These are phyloP conservation scores for Pseudonitzschia delicatissima DNA, from an alignment of 108 stramenopile species.

Conservation along the genomic window DNA sequence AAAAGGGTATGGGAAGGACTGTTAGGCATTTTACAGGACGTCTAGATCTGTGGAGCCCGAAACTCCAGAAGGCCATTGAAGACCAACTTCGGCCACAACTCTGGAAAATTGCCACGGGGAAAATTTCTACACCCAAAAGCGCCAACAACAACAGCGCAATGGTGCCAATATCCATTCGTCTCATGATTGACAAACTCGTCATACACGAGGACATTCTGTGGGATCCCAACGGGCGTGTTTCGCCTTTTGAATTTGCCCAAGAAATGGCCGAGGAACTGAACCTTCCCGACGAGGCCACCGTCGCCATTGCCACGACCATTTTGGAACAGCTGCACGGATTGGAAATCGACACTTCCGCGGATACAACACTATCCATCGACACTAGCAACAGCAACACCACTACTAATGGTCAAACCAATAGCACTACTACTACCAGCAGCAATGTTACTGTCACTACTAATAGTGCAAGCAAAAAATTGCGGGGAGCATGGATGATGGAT, in stretches of 20 bases:
- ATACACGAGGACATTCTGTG: slow-evolving; percentile 65
- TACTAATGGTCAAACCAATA: too few species aligned
- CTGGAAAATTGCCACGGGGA: slow-evolving; percentile 17
- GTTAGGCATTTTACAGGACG: slow-evolving; percentile 66
- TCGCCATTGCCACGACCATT: slow-evolving; percentile 52
- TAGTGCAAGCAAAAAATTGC: not conserved
- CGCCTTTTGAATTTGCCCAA: slow-evolving; percentile 51
- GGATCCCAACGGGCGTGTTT: slow-evolving; percentile 39
- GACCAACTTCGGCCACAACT: slow-evolving; percentile 60
- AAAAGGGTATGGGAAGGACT: slow-evolving; percentile 55
- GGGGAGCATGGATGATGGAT: slow-evolving; percentile 30
- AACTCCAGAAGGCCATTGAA: slow-evolving; percentile 43
- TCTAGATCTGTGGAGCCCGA: slow-evolving; percentile 51
- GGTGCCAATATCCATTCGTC: slow-evolving; percentile 41
- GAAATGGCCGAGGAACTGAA: slow-evolving; percentile 63
- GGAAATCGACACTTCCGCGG: slow-evolving; percentile 17
- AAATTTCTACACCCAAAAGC: too few species aligned
- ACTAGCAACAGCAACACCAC: too few species aligned
- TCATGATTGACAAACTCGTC: slow-evolving; percentile 29
- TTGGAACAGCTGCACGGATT: slow-evolving; percentile 54
- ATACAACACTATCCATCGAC: slow-evolving; percentile 8
- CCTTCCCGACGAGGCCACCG: slow-evolving; percentile 58
- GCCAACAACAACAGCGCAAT: not conserved
- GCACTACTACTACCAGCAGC: not conserved
- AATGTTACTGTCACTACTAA: too few species aligned